These are phyloP conservation scores for Fusarium udum DNA, from an alignment of 2,329 filamentous ascomycete species.

Conservation along the genomic window DNA sequence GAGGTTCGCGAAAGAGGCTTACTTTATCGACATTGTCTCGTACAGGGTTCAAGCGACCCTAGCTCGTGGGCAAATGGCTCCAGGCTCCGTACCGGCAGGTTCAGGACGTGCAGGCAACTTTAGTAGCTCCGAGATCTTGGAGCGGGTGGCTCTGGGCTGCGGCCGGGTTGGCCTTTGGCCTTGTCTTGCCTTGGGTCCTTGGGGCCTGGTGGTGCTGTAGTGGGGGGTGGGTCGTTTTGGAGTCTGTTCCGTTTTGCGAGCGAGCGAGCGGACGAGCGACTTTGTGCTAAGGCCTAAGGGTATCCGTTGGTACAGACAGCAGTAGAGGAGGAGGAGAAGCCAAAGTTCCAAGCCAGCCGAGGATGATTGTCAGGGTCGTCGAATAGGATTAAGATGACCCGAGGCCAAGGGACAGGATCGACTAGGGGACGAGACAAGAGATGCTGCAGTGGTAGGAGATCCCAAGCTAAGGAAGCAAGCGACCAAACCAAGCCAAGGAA, in stretches of 20 bases:
- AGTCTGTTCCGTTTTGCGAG: slow-evolving; percentile 31
- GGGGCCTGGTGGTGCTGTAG: slow-evolving; percentile 36
- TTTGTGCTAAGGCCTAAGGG: slow-evolving; percentile 11
- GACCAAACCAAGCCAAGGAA: slow-evolving; percentile 11
- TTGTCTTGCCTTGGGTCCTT: slow-evolving; percentile 35
- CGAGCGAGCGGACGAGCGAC: slow-evolving; percentile 14
- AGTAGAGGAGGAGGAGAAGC: slow-evolving; percentile 9
- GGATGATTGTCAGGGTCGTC: slow-evolving; percentile 18
- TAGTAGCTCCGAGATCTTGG: slow-evolving; percentile 47
- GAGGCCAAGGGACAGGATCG: slow-evolving; percentile 31
- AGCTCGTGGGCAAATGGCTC: slow-evolving; percentile 46
- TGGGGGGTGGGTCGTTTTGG: slow-evolving; percentile 43
- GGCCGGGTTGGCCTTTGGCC: slow-evolving; percentile 38
- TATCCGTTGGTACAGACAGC: background rate
- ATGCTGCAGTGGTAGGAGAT: slow-evolving; percentile 11
- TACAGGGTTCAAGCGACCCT: slow-evolving; percentile 50
- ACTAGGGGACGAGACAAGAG: slow-evolving; percentile 15
- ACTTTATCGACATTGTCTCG: slow-evolving; percentile 65
- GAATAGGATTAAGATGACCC: slow-evolving; percentile 25
- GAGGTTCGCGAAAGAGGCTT: slow-evolving; percentile 50
- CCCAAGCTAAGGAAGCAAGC: slow-evolving; percentile 6
- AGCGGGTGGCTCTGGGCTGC: slow-evolving; percentile 42
- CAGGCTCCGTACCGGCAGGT: slow-evolving; percentile 45
- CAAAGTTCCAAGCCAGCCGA: slow-evolving; percentile 30
- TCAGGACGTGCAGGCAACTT: slow-evolving; percentile 45